A percentile compares a stretch with the other conserved stretches of the same genome.
phyloP scores from a whole-genome alignment of 2,329 filamentous ascomycete species.

The Trichoderma breve region DNA sequence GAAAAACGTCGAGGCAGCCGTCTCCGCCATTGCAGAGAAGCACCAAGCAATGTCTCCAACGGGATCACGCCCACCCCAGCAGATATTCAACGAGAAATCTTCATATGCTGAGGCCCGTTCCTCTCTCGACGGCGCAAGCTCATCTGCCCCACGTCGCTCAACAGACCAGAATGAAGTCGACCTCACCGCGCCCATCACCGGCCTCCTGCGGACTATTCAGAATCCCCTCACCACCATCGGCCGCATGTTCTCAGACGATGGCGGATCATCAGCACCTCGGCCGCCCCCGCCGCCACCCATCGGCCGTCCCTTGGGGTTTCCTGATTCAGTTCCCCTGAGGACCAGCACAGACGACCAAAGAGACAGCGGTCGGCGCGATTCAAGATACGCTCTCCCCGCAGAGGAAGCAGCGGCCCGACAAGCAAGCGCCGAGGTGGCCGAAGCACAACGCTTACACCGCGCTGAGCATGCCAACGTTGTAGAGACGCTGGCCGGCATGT shows the following conservation, averaged over 20 bases:
- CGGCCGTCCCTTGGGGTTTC: constrained; percentile 3
- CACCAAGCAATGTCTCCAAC: constrained; percentile 59
- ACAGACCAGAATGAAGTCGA: constrained; percentile 55
- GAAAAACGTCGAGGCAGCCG: constrained; percentile 90
- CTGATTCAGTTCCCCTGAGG: not conserved
- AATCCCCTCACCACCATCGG: constrained; percentile 88
- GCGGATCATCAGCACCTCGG: constrained; percentile 40
- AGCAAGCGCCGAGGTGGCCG: constrained; percentile 83
- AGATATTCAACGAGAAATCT: constrained; percentile 46
- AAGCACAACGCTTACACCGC: constrained; percentile 77
- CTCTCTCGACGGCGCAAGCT: constrained; percentile 41
- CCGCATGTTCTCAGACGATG: constrained; percentile 81
- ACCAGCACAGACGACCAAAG: not conserved
- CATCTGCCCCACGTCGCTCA: constrained; percentile 48
- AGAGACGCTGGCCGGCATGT: constrained; percentile 94
- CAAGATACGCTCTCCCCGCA: constrained; percentile 57
- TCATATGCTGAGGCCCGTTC: constrained; percentile 33
- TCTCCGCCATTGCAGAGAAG: constrained; percentile 91
- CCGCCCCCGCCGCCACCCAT: constrained; percentile 38
- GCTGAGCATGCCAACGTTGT: constrained; percentile 89
- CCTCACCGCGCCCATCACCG: constrained; percentile 73
- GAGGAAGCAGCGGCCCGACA: constrained; percentile 89
- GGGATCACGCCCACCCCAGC: constrained; percentile 32
- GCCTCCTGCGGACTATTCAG: constrained; percentile 86
- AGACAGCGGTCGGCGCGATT: constrained; percentile 31